Evolutionary conservation across 352 stramenopile species (phyloP).

Genomic region (Phytophthora melonis): DNA sequence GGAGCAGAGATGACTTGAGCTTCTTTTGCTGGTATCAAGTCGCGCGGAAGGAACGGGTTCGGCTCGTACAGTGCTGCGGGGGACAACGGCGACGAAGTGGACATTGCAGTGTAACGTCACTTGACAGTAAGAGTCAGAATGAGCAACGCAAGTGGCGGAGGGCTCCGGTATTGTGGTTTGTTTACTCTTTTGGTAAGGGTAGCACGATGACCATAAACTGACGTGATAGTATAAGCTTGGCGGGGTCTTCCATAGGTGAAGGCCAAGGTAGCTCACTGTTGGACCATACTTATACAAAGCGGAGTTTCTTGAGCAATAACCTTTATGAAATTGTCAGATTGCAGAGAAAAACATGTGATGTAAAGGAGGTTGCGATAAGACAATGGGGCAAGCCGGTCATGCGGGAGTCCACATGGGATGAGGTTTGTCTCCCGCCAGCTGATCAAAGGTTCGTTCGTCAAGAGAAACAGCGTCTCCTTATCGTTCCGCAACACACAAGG

Average conservation of each 20-base stretch:
- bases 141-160: not conserved
- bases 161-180: not conserved
- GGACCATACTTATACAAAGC: not conserved
- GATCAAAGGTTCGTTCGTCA: no score
- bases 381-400: no score
- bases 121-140: not conserved
- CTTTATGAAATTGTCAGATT: no score
- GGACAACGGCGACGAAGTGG: not conserved
- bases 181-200: not conserved
- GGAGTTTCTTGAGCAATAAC: no score
- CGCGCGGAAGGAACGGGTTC: not conserved
- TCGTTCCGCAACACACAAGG: no score
- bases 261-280: no score
- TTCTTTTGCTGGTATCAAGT: not conserved
- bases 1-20: not conserved
- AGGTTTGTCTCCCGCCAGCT: no score
- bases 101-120: not conserved
- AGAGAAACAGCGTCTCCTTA: no score
- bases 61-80: not conserved
- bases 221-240: not conserved
- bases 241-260: no score
- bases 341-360: no score
- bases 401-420: no score
- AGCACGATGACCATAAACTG: not conserved
- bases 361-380: no score